Base-by-base conservation (phyloP, 768 basidiomycete genomes). In the Albatrellus ellisii region DNA sequence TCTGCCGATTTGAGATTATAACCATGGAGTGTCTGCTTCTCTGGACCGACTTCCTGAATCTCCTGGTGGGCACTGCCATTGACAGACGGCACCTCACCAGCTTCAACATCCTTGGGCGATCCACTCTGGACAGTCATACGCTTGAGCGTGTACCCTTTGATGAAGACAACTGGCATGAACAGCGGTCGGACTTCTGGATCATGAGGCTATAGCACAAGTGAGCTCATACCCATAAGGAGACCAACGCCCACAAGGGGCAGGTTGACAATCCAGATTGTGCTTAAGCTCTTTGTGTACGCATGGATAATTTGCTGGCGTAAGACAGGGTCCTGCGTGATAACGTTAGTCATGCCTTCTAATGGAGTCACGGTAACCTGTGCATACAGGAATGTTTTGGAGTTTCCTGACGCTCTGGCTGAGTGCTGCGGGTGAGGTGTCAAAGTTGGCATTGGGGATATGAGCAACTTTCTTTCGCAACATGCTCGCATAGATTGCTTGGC, bases 401-500 rank as follows among this genome's bases (percentile, higher is more conserved):
- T 39, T 45, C 6, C 52, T 46, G 12, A 63, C 59, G 32, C 55
- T 57, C 35, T 56, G 50, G 15, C 44, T 46, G 18, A 60, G 47
- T 21, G 47, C 56, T 31, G 39, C 42, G 29, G 49, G 45, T 3
- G 48, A 50, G 10, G 47, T 49, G 40, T 56, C 46, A 11, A 52
- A 38, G 31, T 45, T 24, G 32, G 36, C 28, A 21, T 39, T 36
- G 6, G 45, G 36, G 28, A 18, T n/a, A 10, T 17, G 18, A 9
- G 14, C 24, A 17, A 24, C 14, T 15, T 59, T 68, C 38, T 12
- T 43, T 31, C 27, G 41, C 27, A 50, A 43, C 55, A 80, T 70
- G 42, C 71, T 76, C 1, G 75, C 59, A 44, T 77, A 79, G 45
- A 87, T 77, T 3, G 77, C 73, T 50, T 85, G 77, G 15, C 83